Evolutionary conservation across 225 moss, liverwort and hornwort species (phyloP).

Genomic region (Thuidium tamariscinum): DNA sequence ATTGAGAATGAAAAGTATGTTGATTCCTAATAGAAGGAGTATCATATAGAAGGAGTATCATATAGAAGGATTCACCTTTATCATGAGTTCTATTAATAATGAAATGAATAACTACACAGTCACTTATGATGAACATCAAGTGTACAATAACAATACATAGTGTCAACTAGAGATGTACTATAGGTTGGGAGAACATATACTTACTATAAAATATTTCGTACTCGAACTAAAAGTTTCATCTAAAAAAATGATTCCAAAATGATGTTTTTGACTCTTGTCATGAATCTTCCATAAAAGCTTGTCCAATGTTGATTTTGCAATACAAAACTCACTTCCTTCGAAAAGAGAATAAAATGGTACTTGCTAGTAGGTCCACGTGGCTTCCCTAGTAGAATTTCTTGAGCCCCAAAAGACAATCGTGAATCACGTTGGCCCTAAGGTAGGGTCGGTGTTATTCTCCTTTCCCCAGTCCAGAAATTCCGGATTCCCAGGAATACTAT

Average conservation of each 20-base stretch:
- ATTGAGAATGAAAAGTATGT: too few species aligned
- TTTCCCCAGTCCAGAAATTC: neutral
- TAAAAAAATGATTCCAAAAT: neutral
- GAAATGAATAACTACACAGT: accelerated
- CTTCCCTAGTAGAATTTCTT: too few species aligned
- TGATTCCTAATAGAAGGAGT: too few species aligned
- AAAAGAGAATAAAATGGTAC: neutral
- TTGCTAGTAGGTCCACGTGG: neutral
- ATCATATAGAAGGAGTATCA: too few species aligned
- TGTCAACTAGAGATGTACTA: neutral
- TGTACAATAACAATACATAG: too few species aligned
- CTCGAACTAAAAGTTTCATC: neutral
- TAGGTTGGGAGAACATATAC: accelerated
- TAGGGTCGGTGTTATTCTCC: neutral
- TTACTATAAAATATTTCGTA: too few species aligned
- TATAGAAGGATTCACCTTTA: neutral
- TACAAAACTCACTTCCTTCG: neutral
- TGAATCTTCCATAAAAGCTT: neutral
- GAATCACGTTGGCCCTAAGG: neutral
- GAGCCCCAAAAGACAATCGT: neutral
- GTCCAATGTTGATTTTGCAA: neutral
- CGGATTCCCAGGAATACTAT: neutral
- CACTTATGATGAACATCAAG: neutral
- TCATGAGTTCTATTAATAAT: accelerated
- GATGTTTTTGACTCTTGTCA: neutral